Evolutionary conservation across 768 basidiomycete species (phyloP), one percentile per base, ranked within the genome.

Genomic region (Clathrus columnatus): DNA sequence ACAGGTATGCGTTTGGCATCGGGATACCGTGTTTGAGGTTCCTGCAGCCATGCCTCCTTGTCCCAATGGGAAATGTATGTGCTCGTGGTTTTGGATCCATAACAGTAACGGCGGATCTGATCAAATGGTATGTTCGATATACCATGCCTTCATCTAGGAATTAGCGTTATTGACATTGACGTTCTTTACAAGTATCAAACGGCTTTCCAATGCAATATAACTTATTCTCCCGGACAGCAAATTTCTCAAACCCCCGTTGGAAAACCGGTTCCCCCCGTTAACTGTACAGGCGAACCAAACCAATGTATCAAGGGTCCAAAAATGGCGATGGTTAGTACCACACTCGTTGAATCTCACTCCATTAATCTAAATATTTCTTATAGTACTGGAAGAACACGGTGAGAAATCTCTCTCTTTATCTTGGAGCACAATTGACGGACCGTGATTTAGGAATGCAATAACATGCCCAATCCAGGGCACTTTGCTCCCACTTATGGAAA

Each of bases 1-100:
- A 63, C 82, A 84, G 48, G 83, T 80, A 0, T 87, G 85, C 59
- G 85, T 87, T 0, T 89, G 82, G 83, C 76, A 70, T 21, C 73
- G 84, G 18, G 79, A 80, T 64, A 88, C 83, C 5, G 78, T 81
- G 49, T 90, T 89, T 60, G 63, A 75, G 47, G 83, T 90, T 5
- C 88, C 87, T 0, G 73, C 63, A 17, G 69, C 68, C 10, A 82
- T 89, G 82, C 87, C 87, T 0, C 70, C 82, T 7, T 88, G 86
- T 61, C 82, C 83, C 0, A 61, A 72, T 0, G 78, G 77, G 17
- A 78, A 78, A 18, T 88, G 85, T 61, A 74, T 74, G 28, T 90
- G 85, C 66, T 79, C 85, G 1, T 87, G 78, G 69, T 84, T 84
- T 64, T 87, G 84, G 85, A 80, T 85, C 23, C 82, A 87, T 65